Conservation (phyloP, 2,329 filamentous ascomycete genomes). For the Teratosphaeria gauchensis region DNA sequence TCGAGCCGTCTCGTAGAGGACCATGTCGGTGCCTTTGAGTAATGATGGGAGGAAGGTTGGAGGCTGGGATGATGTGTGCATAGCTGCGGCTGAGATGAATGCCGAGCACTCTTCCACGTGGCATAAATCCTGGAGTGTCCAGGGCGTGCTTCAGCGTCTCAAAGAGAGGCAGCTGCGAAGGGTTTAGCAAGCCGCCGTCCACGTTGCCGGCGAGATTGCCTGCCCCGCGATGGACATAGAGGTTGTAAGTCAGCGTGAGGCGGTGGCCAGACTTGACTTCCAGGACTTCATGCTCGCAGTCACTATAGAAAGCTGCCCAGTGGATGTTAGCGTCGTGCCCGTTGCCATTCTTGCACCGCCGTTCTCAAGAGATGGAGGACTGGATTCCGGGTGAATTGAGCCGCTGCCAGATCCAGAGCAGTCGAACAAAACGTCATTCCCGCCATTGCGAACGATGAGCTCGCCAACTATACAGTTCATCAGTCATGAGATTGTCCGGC, state of each 20-base stretch:
- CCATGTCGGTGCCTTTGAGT: conserved; percentile 22
- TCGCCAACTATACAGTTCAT: conserved; percentile 28
- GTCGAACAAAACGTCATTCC: conserved; percentile 30
- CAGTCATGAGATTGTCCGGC: not conserved
- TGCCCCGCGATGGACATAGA: conserved; percentile 35
- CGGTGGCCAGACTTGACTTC: conserved; percentile 44
- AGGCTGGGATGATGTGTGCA: conserved; percentile 10
- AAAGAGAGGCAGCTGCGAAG: conserved; percentile 29
- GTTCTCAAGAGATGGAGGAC: not conserved
- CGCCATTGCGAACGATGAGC: conserved; percentile 35
- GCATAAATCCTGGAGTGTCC: conserved; percentile 27
- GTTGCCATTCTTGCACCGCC: conserved; percentile 6
- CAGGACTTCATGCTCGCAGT: conserved; percentile 45
- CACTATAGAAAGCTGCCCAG: conserved; percentile 47
- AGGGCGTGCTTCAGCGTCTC: conserved; percentile 24
- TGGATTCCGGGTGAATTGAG: not conserved
- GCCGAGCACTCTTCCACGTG: conserved; percentile 11
- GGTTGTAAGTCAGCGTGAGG: conserved; percentile 51
- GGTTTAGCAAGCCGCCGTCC: conserved; percentile 18
- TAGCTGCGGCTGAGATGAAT: conserved; percentile 16
- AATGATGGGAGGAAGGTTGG: conserved; percentile 9
- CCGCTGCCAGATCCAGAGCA: conserved; percentile 23
- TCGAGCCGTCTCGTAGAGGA: conserved; percentile 10
- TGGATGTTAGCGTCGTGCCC: conserved; percentile 13
- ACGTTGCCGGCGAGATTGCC: conserved; percentile 20